phyloP scores from a whole-genome alignment of 2,329 filamentous ascomycete species.

The Colletotrichum ledebouriae region DNA sequence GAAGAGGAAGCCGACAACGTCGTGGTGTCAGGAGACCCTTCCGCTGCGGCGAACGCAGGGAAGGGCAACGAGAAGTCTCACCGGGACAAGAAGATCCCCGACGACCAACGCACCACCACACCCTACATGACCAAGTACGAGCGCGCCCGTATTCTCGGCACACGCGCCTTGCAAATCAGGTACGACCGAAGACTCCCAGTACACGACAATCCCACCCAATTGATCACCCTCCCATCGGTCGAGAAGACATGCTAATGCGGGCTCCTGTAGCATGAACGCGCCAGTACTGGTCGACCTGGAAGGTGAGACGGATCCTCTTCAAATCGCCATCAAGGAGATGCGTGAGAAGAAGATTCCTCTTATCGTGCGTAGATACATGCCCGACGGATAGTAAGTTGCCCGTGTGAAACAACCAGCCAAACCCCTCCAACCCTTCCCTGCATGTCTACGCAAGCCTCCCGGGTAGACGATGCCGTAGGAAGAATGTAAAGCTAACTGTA shows the following conservation, averaged over 20 bases:
- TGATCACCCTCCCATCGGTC: constrained; percentile 1
- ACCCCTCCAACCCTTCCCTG: not conserved
- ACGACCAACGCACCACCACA: constrained; percentile 89
- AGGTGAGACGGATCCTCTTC: constrained; percentile 96
- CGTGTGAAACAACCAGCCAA: not conserved
- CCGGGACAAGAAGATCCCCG: constrained; percentile 90
- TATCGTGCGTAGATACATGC: constrained; percentile 94
- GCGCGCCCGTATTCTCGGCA: constrained; percentile 91
- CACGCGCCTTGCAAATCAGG: constrained; percentile 95
- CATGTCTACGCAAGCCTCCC: constrained; percentile 19
- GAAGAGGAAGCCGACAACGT: constrained; percentile 72
- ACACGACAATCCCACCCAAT: not conserved
- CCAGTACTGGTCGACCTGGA: constrained; percentile 96
- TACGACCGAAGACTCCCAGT: constrained; percentile 56
- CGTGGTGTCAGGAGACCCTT: constrained; percentile 72
- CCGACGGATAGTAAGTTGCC: constrained; percentile 88
- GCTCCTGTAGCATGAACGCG: constrained; percentile 84
- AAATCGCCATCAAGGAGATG: constrained; percentile 98
- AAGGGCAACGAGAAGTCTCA: constrained; percentile 68
- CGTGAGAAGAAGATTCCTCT: constrained; percentile 98
- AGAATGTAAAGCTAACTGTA: constrained; percentile 4
- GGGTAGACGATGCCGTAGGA: constrained; percentile 43
- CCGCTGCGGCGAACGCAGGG: constrained; percentile 67
- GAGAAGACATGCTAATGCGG: constrained; percentile 40
- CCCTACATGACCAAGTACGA: constrained; percentile 99